Percentiles rank a stretch among this genome's conserved stretches.
phyloP scores from a whole-genome alignment of 495 filamentous ascomycete genomes.

The Chlorociboria aeruginascens region DNA sequence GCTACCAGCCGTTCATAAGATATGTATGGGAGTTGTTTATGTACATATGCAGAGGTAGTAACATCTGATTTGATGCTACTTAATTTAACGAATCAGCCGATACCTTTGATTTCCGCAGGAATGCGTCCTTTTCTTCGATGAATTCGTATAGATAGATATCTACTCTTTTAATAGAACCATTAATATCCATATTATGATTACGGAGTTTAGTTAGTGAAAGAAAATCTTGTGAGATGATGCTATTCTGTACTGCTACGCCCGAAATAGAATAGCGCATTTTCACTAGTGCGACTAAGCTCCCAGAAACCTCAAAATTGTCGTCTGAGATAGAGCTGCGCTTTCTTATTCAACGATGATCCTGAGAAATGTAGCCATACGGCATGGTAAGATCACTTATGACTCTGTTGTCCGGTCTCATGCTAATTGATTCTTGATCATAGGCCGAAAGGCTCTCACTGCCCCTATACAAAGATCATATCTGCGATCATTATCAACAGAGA shows the following conservation, averaged over 20 bases:
- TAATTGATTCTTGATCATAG: conserved; percentile 21
- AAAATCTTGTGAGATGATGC: neutral
- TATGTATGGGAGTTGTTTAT: conserved; percentile 5
- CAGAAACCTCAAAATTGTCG: conserved; percentile 11
- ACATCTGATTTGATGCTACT: no score
- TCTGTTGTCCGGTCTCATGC: neutral
- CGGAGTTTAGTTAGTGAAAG: no score
- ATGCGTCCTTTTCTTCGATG: no score
- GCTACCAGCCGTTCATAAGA: conserved; percentile 48
- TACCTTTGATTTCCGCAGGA: no score
- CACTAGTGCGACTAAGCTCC: conserved; percentile 4
- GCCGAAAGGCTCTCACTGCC: conserved; percentile 32
- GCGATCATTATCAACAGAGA: conserved; percentile 15
- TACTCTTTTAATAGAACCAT: no score
- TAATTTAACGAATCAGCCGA: no score
- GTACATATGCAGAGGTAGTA: conserved; percentile 1
- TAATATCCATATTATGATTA: no score
- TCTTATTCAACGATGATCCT: conserved; percentile 32
- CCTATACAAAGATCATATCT: conserved; percentile 26
- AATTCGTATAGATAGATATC: no score
- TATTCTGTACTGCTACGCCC: neutral
- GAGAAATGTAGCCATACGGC: conserved; percentile 36
- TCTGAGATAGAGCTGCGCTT: no score
- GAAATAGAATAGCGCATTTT: conserved; percentile 3
- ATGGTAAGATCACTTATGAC: conserved; percentile 24